Evolutionary conservation across 1,284 basidiomycete species (phyloP), one percentile per base, ranked within the genome.

Genomic region (Sanguinoderma infundibulare): DNA sequence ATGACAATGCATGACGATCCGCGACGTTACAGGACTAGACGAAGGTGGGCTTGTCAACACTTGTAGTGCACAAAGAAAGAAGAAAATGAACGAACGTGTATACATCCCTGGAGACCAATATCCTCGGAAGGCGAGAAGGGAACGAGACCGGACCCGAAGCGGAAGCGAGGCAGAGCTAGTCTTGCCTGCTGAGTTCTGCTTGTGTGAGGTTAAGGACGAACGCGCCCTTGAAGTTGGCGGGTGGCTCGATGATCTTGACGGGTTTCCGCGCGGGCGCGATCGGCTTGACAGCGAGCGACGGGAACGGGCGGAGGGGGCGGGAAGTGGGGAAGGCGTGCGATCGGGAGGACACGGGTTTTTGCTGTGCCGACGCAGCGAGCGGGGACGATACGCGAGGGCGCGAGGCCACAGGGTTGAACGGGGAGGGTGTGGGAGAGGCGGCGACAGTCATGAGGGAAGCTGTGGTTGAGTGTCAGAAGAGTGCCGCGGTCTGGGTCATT

Each of bases 161-260:
- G 46, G 47, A 28, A 14, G 47, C 39, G 47, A 39, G 44, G 20
- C 24, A 24, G 49, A 39, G 53, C 81, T 73, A 90, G 66, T 89
- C 88, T 74, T 86, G 87, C 69, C 90, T 79, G 73, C 90, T 84
- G 72, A 94, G 83, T 73, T 94, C 91, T 12, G 85, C 90, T 71
- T 92, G 91, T 1, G 91, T 92, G 62, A 94, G 81, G 74, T 92
- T 84, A 55, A 94, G 83, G 62, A 89, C 79, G 68, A 92, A 92
- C 55, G 85, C 86, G 55, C 81, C 84, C 57, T 83, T 83, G 74
- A 86, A 86, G 73, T 89, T 86, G 68, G 86, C 81, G 32, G 91
- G 89, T 9, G 90, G 88, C 71, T 91, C 83, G 60, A 94, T 92
- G 71, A 92, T 79, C 72, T 93, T 93, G 28, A 87, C 79, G 2